Base-by-base conservation (phyloP, 441 rosid species). In the Jatropha podagrica region DNA sequence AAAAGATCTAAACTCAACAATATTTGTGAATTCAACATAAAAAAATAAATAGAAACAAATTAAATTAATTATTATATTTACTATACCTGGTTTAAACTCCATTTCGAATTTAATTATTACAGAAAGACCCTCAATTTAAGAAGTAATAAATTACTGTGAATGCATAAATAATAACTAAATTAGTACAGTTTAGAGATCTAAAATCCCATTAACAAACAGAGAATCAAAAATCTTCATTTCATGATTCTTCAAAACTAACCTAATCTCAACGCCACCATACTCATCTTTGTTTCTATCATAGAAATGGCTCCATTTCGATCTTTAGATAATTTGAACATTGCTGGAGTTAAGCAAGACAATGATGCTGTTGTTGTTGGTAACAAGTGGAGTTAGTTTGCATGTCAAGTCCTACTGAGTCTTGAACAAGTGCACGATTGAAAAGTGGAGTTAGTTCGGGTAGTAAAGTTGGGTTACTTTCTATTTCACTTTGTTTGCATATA, bases 251-350 rank as follows among this genome's bases (percentile, higher is more conserved):
- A 87, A 2, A 13, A 70, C 85, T 66, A 88, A 9, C 1, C 89
- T 90, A 65, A 88, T 74, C 76, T 90, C 92, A 4, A 88, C 58
- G 1, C 88, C 90, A 32, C 82, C 84, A 0, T 62, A 73, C 20
- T 51, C 86, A 23, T 83, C 80, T 56, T 80, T 73, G 11, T 81
- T 69, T 86, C 87, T 0, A 81, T 77, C 79, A 88, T 42, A 1
- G 84, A 80, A 37, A 87, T 17, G 0, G 85, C 63, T 5, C 79
- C 85, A 0, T 27, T 77, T 70, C 79, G 75, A 27, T 79, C 88
- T 3, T 83, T 78, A 0, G 88, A 84, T 10, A 79, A 41, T 6
- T 11, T 8, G 49, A 64, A 74, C 0, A 72, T 52, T 4, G 55
- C 66, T 82, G 89, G 72, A 79, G 89, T 64, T 4, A 20, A 12